Evolutionary conservation across 768 basidiomycete genomes (phyloP).

Genomic region (Lactarius akahatsu): DNA sequence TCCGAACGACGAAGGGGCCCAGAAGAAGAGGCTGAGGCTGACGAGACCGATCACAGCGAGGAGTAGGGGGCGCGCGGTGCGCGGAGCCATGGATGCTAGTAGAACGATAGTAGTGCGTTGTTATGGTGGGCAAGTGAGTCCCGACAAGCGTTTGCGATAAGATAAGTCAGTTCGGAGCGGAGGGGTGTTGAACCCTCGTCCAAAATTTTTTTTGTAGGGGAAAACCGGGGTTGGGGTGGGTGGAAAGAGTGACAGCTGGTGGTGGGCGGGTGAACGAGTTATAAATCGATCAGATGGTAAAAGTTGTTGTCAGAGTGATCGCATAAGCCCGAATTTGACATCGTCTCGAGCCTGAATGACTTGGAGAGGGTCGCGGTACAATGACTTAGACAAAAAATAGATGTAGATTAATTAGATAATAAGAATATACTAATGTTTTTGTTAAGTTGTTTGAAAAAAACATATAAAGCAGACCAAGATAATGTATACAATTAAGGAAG

Average conservation of each 20-base stretch:
- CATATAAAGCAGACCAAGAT: no score
- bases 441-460: no score
- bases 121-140: not conserved
- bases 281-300: not conserved
- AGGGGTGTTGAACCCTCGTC: slow-evolving; percentile 1
- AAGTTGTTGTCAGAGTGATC: no score
- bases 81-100: slow-evolving; percentile 9
- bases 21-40: slow-evolving; percentile 1
- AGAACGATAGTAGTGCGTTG: not conserved
- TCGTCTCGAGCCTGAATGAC: no score
- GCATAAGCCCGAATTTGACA: no score
- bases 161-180: not conserved
- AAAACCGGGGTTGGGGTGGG: not conserved
- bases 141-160: not conserved
- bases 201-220: not conserved
- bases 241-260: not conserved
- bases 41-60: not conserved
- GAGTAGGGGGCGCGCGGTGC: not conserved
- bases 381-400: no score
- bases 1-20: not conserved
- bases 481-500: no score
- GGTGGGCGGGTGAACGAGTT: not conserved
- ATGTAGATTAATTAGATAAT: no score
- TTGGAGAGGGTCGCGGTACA: no score
- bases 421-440: no score